Base-by-base conservation (phyloP, 2,329 filamentous ascomycete genomes). In the Verticillium zaregamsianum region DNA sequence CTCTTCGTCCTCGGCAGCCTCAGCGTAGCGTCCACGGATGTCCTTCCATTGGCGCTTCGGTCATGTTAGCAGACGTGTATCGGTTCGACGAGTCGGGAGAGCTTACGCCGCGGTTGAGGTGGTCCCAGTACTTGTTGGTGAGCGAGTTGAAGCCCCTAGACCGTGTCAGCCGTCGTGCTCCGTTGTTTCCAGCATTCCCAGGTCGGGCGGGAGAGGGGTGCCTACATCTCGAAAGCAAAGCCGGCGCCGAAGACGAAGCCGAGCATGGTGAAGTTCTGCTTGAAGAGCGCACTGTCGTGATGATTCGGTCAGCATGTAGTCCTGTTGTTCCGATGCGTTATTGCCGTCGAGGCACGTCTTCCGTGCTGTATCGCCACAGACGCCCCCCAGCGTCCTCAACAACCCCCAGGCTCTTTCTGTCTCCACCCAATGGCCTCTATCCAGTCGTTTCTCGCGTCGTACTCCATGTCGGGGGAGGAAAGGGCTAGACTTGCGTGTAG, bases 21-120 rank as follows among this genome's bases (percentile, higher is more conserved):
- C 80, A 72, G 96, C 78, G 79, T 97, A 99, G 79, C 86, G 89
- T 78, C 89, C 82, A 82, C 96, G 94, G 83, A 99, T 97, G 78
- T 99, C 95, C 86, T 97, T 97, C 95, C 95, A 98, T 96, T 97
- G 94, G 74, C 94, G 92, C 94, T 98, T 74, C 70, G 57, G 33
- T 55, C 23, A 57, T 57, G 69, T 78, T 66, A 80, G 76, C 69
- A 67, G 49, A 20, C 55, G n/a, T 3, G 54, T 62, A 59, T 28
- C 28, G 3, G 6, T 20, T 17, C 11, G 39, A 55, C 11, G 33
- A 33, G 17, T 35, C 17, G 25, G 15, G 39, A 14, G 17, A 15
- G 89, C 91, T 74, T 92, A 97, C 94, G 72, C 95, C 95, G 73
- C 85, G 86, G 88, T 99, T 99, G 76, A 93, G 79, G 76, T 79